Percentiles rank a stretch among this genome's conserved stretches.
Conservation (phyloP, 768 basidiomycete species). For the Serendipita sp. region DNA sequence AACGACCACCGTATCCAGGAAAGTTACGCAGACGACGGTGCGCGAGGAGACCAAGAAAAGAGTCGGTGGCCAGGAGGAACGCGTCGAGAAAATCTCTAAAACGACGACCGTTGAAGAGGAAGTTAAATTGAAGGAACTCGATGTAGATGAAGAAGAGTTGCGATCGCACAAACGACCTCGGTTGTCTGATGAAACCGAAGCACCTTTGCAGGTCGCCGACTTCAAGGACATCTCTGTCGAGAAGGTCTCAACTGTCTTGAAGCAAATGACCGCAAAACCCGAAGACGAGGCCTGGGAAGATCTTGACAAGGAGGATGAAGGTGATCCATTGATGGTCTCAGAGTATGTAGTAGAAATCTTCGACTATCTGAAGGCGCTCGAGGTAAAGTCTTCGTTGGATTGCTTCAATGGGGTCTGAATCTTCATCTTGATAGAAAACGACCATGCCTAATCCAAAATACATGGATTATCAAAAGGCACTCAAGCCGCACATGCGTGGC, state of each 20-base stretch:
- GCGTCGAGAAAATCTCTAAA: not conserved
- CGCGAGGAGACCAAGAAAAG: not conserved
- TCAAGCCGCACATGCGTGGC: constrained; percentile 80
- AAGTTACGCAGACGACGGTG: not conserved
- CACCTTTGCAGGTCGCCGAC: constrained; percentile 15
- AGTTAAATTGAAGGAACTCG: constrained; percentile 25
- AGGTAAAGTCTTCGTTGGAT: constrained; percentile 35
- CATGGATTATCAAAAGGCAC: constrained; percentile 67
- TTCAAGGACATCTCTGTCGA: constrained; percentile 20
- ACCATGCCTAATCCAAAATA: constrained; percentile 77
- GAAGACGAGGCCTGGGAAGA: constrained; percentile 73
- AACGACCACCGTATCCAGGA: not conserved
- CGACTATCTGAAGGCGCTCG: constrained; percentile 70
- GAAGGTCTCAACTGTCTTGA: constrained; percentile 11
- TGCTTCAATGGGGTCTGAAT: not conserved
- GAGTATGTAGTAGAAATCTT: constrained; percentile 94
- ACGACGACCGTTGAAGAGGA: constrained; percentile 12
- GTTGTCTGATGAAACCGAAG: constrained; percentile 49
- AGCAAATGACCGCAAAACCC: constrained; percentile 26
- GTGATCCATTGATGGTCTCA: constrained; percentile 93
- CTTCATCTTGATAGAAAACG: constrained; percentile 30
- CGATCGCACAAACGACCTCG: constrained; percentile 61
- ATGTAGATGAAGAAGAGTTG: constrained; percentile 38
- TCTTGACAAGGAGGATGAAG: constrained; percentile 77
- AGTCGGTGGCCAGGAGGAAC: not conserved